A percentile compares a stretch with the other conserved stretches of the same genome.
phyloP scores from a whole-genome alignment of 257 asterid species.

The Nicotiana obtusifolia region DNA sequence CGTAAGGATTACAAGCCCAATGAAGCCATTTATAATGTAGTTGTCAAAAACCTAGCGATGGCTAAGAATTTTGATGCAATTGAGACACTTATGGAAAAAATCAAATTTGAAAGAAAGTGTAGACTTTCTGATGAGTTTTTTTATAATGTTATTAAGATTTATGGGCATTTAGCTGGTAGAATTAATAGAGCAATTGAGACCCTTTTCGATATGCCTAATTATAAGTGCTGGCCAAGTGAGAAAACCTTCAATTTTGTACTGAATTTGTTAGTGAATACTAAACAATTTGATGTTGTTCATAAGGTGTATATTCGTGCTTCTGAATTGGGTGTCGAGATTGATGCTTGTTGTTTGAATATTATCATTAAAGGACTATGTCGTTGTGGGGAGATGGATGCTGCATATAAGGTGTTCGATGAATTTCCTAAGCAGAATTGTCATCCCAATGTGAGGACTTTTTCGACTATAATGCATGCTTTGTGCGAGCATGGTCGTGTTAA shows the following conservation, averaged over 20 bases:
- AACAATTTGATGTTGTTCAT: conserved; percentile 68
- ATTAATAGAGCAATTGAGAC: conserved; percentile 55
- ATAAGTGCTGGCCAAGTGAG: conserved; percentile 72
- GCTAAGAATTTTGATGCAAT: conserved; percentile 63
- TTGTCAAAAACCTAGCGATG: conserved; percentile 56
- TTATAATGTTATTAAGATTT: conserved; percentile 63
- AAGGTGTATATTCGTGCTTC: conserved; percentile 57
- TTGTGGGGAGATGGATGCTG: conserved; percentile 58
- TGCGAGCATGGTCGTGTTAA: conserved; percentile 44
- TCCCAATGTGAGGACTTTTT: conserved; percentile 63
- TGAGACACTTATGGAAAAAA: conserved; percentile 52
- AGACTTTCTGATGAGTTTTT: conserved; percentile 83
- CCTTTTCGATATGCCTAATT: conserved; percentile 76
- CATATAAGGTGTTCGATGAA: conserved; percentile 76
- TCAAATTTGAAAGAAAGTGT: conserved; percentile 74
- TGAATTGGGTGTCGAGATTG: conserved; percentile 62
- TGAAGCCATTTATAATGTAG: conserved; percentile 56
- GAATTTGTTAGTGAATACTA: conserved; percentile 56
- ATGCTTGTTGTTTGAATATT: conserved; percentile 81
- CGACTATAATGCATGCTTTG: conserved; percentile 71
- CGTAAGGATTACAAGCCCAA: conserved; percentile 78
- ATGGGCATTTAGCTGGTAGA: conserved; percentile 70
- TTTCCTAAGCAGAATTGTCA: conserved; percentile 64
- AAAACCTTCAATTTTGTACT: conserved; percentile 62
- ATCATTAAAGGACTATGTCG: conserved; percentile 67